These are phyloP conservation scores for Atkinsonella texensis DNA, from an alignment of 2,329 filamentous ascomycete species.

Conservation along the genomic window DNA sequence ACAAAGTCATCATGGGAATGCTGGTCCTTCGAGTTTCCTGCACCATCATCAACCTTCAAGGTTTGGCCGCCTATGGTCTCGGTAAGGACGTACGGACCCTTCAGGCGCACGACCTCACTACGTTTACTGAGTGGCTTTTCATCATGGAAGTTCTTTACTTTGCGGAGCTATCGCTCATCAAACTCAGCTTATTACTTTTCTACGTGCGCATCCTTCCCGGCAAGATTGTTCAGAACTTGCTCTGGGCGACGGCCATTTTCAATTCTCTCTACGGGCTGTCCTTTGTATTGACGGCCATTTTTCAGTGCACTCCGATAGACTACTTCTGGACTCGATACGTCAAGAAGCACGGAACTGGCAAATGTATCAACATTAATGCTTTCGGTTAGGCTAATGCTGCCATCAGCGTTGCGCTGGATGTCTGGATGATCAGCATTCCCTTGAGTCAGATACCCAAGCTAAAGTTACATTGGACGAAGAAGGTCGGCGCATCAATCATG, in stretches of 20 bases:
- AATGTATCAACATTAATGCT: conserved; percentile 3
- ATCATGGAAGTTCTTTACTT: conserved; percentile 1
- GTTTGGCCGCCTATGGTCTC: not conserved
- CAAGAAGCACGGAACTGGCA: not conserved
- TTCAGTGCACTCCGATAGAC: not conserved
- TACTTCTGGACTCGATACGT: conserved; percentile 1
- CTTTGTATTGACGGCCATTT: not conserved
- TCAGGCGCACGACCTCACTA: not conserved
- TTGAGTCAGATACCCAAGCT: conserved; percentile 2
- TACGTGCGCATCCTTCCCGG: conserved; percentile 1
- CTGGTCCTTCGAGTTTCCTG: not conserved
- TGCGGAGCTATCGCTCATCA: not conserved
- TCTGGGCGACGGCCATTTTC: not conserved
- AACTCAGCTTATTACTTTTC: conserved; percentile 1
- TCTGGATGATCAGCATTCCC: conserved; percentile 3
- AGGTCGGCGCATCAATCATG: conserved; percentile 1
- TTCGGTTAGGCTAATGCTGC: conserved; percentile 3
- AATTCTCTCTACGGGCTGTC: not conserved
- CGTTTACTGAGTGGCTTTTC: conserved; percentile 1
- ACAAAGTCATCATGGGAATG: not conserved
- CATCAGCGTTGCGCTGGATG: conserved; percentile 2
- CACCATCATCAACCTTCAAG: conserved; percentile 1
- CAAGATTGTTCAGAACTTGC: not conserved
- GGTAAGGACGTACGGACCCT: conserved; percentile 1
- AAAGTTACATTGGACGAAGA: conserved; percentile 3